Base-by-base conservation (phyloP, 2,329 filamentous ascomycete species). In the Neophaeococcomyces aloes region DNA sequence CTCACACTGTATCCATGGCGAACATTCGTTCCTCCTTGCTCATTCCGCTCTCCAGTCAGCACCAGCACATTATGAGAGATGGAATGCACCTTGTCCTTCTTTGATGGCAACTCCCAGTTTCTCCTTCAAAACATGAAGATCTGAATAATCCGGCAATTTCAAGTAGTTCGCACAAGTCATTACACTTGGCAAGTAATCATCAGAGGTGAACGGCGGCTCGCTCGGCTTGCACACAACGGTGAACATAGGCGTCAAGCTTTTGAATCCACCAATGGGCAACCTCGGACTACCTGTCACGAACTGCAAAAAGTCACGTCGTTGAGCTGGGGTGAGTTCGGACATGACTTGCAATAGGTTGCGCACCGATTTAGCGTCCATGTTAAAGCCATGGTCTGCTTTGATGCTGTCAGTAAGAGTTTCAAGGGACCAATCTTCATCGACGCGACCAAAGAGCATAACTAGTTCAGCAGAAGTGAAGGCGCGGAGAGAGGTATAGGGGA, bases 121-220 rank as follows among this genome's bases (percentile, higher is more conserved):
- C 60, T 82, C 76, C 58, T 75, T 81, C 65, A 98, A 78, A 40
- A 82, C 73, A 1, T 85, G 76, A 49, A 94, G 68, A 54, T 70
- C 79, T 53, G 80, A 89, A 65, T 98, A 98, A 64, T 98, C 86
- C 15, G 91, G 91, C 59, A 98, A 75, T 67, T 98, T 98, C 57
- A 98, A 78, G 62, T 98, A 98, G 65, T 98, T 98, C 65, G 94
- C 91, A 62, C 93, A 98, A 8, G 93, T 98, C 93, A 98, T 98
- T 62, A 98, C 93, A 61, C 88, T 96, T 10, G 93, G 91, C n/a
- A 98, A 75, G 58, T 96, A 98, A 67, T 98, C 91, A 59, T 98
- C 91, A 3, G 89, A 89, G 3, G 81, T 83, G 62, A 88, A 91
- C 1, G 91, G 91, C 13, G 86, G 79, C 60, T 98, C 91, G 63